Evolutionary conservation across 441 rosid species (phyloP).

Genomic region (Dalechampia spathulata): DNA sequence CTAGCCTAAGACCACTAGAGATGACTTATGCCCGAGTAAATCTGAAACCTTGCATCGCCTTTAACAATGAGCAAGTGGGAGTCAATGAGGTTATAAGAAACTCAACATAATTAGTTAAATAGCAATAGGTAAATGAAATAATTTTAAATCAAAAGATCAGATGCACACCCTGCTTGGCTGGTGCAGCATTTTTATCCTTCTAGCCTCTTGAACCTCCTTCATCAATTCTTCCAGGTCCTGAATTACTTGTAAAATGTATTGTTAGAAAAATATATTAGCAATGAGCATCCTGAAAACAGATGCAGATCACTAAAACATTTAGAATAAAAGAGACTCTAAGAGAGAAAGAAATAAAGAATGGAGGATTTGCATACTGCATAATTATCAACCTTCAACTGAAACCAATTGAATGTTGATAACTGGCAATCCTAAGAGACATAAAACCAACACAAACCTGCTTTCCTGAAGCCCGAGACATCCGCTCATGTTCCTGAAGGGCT

Average conservation of each 20-base stretch:
- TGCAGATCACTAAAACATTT: too few relatives aligned
- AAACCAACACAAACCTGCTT: constrained; percentile 42
- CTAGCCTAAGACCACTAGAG: too few relatives aligned
- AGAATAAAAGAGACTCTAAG: too few relatives aligned
- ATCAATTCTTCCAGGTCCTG: constrained; percentile 87
- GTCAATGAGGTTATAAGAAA: too few relatives aligned
- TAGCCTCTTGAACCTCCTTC: constrained; percentile 99
- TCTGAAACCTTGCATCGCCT: too few relatives aligned
- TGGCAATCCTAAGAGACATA: neutral
- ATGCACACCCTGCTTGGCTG: constrained; percentile 86
- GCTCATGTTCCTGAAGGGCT: constrained; percentile 84
- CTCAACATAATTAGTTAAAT: too few relatives aligned
- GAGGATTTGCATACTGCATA: too few relatives aligned
- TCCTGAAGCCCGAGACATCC: constrained; percentile 62
- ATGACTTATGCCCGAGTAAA: too few relatives aligned
- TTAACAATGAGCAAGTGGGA: too few relatives aligned
- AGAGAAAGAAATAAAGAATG: too few relatives aligned
- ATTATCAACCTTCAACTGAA: too few relatives aligned
- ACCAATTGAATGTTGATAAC: neutral
- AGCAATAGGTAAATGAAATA: neutral
- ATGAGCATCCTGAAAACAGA: constrained; percentile 7
- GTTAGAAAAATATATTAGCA: neutral
- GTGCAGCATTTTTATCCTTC: constrained; percentile 97
- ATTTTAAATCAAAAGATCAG: constrained; percentile 2
- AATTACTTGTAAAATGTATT: constrained; percentile 9